Base-by-base conservation (phyloP, 2,329 filamentous ascomycete species). In the Botryotinia globosa region DNA sequence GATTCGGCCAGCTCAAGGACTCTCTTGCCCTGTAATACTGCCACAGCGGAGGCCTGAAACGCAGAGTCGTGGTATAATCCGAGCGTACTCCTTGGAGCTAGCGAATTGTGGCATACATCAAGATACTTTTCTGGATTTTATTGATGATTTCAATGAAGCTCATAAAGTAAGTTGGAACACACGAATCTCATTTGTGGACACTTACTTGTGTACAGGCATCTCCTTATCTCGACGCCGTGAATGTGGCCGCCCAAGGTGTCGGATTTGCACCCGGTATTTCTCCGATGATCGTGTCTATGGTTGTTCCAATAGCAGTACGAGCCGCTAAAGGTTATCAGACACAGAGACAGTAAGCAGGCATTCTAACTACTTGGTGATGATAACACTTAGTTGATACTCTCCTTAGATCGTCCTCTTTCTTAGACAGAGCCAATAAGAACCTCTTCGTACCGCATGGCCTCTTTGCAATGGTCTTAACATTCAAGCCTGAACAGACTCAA, bases 391-490 rank as follows among this genome's bases (percentile, higher is more conserved):
- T 22, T 68, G 58, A 65, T 58, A 34, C 12, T 71, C 1, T 42
- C 8, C 54, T 37, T 45, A 77, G 76, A 72, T 72, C 71, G 10
- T 88, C 88, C 75, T 81, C 78, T 0, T 90, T 87, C 76, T 82
- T 90, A 14, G 83, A 87, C 74, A 80, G 82, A 62, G 82, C 88
- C 74, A 90, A 90, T 75, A 81, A 83, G 12, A 81, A 85, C 0
- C 83, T 88, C 68, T 90, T 90, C 78, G 83, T 81, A 59, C 87
- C 88, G 0, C 83, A 83, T 1, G 88, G 88, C 0, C 82, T 90
- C 0, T 86, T 85, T 78, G 84, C 82, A 70, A 81, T 87, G 64
- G 81, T 90, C 54, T 83, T 89, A 78, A 84, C 85, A 1, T 88
- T 83, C 81, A 84, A 84, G 61, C 83, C 84, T 0, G 81, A 83